phyloP scores from a whole-genome alignment of 352 stramenopile species.

The Globisporangium recalcitrans region DNA sequence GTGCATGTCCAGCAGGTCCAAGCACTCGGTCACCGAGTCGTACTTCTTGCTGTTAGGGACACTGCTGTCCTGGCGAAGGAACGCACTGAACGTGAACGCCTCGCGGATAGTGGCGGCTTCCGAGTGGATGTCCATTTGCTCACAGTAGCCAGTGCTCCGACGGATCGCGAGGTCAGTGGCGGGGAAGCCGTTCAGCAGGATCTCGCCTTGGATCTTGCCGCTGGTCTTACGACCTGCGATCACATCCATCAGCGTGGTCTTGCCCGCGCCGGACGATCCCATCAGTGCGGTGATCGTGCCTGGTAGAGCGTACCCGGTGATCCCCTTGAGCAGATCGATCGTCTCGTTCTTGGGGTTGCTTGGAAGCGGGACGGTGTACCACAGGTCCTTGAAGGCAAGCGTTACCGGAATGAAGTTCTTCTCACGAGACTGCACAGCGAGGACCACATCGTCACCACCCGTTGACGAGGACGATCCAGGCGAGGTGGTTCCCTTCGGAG shows the following conservation, averaged over 20 bases:
- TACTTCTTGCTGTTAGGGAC: constrained; percentile 25
- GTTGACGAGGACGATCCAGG: background rate
- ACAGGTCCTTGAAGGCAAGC: constrained; percentile 39
- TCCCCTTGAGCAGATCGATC: constrained; percentile 52
- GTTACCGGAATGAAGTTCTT: constrained; percentile 30
- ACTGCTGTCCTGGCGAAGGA: constrained; percentile 34
- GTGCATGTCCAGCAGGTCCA: constrained; percentile 29
- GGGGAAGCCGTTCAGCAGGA: constrained; percentile 89
- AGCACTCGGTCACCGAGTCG: constrained; percentile 31
- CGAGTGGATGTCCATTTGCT: constrained; percentile 80
- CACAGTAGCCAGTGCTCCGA: constrained; percentile 36
- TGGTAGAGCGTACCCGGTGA: constrained; percentile 46
- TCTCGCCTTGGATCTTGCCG: constrained; percentile 79
- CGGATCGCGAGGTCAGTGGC: constrained; percentile 40
- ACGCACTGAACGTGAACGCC: constrained; percentile 76
- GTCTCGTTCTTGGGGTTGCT: constrained; percentile 19
- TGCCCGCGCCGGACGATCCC: constrained; percentile 77
- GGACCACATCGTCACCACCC: background rate
- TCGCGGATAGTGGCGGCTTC: constrained; percentile 80
- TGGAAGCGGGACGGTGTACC: constrained; percentile 36
- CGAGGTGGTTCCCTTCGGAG: background rate
- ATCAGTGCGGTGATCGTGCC: constrained; percentile 69
- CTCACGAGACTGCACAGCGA: constrained; percentile 4
- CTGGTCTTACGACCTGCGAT: constrained; percentile 91
- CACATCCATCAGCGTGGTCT: constrained; percentile 95